Conservation (phyloP, 768 basidiomycete genomes). For the Tylopilus intermedius region DNA sequence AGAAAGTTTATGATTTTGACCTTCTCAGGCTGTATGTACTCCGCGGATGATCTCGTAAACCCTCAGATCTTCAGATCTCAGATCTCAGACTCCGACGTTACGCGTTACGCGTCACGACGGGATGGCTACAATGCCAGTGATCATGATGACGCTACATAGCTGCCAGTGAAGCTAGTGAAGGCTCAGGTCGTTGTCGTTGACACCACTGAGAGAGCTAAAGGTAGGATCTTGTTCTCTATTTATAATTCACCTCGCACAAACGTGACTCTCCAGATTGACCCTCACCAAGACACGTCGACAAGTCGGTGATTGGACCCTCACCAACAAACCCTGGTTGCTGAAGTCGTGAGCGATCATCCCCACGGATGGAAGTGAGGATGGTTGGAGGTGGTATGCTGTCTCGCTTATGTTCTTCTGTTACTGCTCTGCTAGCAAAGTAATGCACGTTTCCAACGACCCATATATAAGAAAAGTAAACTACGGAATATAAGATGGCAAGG, state of each 20-base stretch:
- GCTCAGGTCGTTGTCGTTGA: too few relatives aligned
- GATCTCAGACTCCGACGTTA: too few relatives aligned
- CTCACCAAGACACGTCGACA: slow-evolving; percentile 84
- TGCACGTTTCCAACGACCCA: background rate
- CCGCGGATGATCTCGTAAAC: too few relatives aligned
- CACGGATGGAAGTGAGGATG: background rate
- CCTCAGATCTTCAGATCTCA: too few relatives aligned
- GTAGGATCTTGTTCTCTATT: slow-evolving; percentile 31
- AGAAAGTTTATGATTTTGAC: too few relatives aligned
- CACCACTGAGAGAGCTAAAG: slow-evolving; percentile 89
- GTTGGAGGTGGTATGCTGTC: background rate
- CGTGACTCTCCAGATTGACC: slow-evolving; percentile 65
- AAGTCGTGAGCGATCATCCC: slow-evolving; percentile 30
- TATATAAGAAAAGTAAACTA: background rate
- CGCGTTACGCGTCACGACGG: too few relatives aligned
- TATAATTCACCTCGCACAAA: background rate
- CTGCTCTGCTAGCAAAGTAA: too few relatives aligned
- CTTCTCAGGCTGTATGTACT: too few relatives aligned
- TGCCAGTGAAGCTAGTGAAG: too few relatives aligned
- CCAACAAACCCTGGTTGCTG: slow-evolving; percentile 77
- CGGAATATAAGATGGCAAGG: background rate
- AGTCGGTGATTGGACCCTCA: slow-evolving; percentile 80
- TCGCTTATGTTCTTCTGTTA: background rate
- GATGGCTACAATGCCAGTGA: too few relatives aligned
- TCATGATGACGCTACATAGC: too few relatives aligned